These are phyloP conservation scores for Solanum appendiculatum DNA, from an alignment of 257 asterid species.

Conservation along the genomic window DNA sequence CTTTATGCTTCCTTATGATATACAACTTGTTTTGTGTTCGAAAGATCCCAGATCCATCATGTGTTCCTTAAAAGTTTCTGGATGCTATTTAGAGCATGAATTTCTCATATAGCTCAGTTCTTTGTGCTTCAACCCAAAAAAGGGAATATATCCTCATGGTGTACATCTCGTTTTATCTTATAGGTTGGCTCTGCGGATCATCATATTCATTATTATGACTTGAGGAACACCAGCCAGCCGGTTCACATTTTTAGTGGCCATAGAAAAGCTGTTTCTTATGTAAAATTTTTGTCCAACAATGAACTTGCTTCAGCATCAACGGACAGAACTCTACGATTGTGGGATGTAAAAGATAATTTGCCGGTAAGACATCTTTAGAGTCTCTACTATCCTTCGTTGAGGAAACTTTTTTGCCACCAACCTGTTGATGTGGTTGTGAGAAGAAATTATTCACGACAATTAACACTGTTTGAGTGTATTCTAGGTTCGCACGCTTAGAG, in stretches of 20 bases:
- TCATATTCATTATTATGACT: constrained; percentile 36
- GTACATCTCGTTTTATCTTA: background rate
- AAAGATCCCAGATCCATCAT: background rate
- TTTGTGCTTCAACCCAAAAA: background rate
- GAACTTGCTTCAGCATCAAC: constrained; percentile 48
- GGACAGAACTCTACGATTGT: constrained; percentile 25
- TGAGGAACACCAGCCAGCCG: constrained; percentile 30
- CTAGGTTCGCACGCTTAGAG: constrained; percentile 31
- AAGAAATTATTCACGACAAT: background rate
- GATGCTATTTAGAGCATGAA: background rate
- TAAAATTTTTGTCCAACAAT: constrained; percentile 30
- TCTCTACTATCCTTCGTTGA: background rate
- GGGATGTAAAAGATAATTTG: constrained; percentile 31
- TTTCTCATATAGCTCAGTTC: background rate
- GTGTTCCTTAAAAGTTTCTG: background rate
- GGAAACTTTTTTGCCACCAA: background rate
- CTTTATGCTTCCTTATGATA: background rate
- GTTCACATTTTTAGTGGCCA: constrained; percentile 33
- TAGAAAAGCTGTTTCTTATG: constrained; percentile 34
- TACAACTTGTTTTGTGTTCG: background rate
- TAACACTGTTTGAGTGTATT: background rate
- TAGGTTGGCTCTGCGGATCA: constrained; percentile 46
- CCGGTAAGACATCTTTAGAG: constrained; percentile 10
- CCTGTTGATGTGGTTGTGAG: background rate
- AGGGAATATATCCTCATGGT: background rate